Base-by-base conservation (phyloP, 192 early-diverging fungal species). In the Coemansia sp. region DNA sequence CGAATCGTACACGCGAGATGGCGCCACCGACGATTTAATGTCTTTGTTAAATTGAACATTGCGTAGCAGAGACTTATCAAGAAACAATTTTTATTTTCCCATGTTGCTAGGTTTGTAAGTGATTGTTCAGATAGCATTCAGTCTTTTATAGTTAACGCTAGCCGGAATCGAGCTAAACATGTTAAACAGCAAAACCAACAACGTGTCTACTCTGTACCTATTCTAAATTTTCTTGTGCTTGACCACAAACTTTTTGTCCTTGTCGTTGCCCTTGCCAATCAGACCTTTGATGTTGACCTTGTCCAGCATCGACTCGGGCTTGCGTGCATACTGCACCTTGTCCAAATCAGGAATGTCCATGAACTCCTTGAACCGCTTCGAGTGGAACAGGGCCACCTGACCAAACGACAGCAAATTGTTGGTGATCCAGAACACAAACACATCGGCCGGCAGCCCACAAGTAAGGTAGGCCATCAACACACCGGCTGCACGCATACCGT, bases 341-440 rank as follows among this genome's bases (percentile, higher is more conserved):
- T 55, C 58, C 19, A 72, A 18, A 10, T 72, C 72, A 10, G 84
- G 86, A 50, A 96, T 89, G 50, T 80, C 80, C 39, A 87, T 79
- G 24, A 68, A 38, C 1, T 47, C 52, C 46, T 87, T 85, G 23
- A 93, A 78, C 19, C 59, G 10, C n/a, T 79, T 74, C 33, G 70
- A 60, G 73, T 82, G 83, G 33, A 96, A 76, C 33, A 84, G 61
- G 24, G 85, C 45, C 42, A 86, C 80, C 81, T 96, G 94, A 27
- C 77, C 55, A 17, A 89, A 67, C 9, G 89, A 88, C 52, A 85
- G 82, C 9, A 83, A 21, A 72, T 91, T 93, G 60, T 86, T 87
- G 45, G 86, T 83, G 51, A 91, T 69, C 91, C 90, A 93, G 75
- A 93, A 94, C 49, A 92, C 71, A 71, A 96, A 91, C 37, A 94